Evolutionary conservation across 306 rosid genomes (phyloP).

Genomic region (Bauhinia variegata): DNA sequence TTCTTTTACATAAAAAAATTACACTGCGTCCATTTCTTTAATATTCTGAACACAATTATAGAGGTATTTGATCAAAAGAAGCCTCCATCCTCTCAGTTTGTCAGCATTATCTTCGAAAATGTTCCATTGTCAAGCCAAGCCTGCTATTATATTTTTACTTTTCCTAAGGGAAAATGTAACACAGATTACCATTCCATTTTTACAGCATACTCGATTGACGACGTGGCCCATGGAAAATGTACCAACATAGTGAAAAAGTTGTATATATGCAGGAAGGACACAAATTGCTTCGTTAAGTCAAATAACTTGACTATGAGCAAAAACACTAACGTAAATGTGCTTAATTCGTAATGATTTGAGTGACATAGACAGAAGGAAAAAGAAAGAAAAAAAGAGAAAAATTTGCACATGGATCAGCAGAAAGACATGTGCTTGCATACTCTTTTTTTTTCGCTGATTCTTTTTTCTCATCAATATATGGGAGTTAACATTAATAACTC

Average conservation of each 20-base stretch:
- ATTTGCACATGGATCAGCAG: constrained; percentile 5
- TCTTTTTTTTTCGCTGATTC: constrained; percentile 12
- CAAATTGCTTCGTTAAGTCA: constrained; percentile 29
- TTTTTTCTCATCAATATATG: constrained; percentile 4
- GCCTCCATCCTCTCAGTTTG: constrained; percentile 72
- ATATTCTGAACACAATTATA: constrained; percentile 43
- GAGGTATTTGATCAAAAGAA: constrained; percentile 46
- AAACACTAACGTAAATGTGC: constrained; percentile 13
- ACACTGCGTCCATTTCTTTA: constrained; percentile 44
- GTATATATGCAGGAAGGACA: neutral
- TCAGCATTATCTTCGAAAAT: constrained; percentile 66
- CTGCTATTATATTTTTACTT: constrained; percentile 9
- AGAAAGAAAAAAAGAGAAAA: constrained; percentile 6
- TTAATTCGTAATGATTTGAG: constrained; percentile 18
- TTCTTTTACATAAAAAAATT: constrained; percentile 40
- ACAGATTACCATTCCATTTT: too few species aligned
- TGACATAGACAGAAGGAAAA: neutral
- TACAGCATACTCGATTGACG: too few species aligned
- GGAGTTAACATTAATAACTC: constrained; percentile 13
- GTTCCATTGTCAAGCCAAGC: constrained; percentile 53
- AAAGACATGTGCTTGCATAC: constrained; percentile 18
- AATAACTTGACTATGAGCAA: constrained; percentile 24
- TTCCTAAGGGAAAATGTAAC: neutral
- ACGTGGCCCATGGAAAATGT: constrained; percentile 18
- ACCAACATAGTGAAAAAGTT: neutral